Percentiles rank a stretch among this genome's conserved stretches.
phyloP scores from a whole-genome alignment of 306 rosid species.

The Cicer chorassanicum region DNA sequence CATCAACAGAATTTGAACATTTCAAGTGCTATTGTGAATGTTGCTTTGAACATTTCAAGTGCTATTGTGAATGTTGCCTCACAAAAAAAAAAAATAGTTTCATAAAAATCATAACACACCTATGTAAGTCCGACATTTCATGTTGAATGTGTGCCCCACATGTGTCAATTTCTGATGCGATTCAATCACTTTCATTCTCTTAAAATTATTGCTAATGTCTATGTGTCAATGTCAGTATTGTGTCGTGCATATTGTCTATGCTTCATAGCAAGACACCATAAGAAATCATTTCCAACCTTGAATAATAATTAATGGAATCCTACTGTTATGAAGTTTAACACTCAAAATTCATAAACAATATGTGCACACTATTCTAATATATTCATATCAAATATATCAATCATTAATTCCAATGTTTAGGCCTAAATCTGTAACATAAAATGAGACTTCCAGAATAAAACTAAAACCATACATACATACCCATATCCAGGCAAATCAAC shows the following conservation, averaged over 20 bases:
- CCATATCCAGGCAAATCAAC: constrained; percentile 99
- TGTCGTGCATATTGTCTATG: no score
- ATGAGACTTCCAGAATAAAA: neutral
- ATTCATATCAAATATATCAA: constrained; percentile 13
- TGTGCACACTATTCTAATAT: neutral
- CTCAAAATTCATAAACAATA: constrained; percentile 31
- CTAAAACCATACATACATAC: constrained; percentile 49
- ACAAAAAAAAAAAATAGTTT: neutral
- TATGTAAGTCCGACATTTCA: no score
- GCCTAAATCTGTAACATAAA: neutral
- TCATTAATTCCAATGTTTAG: neutral
- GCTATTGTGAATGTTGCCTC: neutral
- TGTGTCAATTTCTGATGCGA: no score
- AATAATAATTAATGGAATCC: neutral
- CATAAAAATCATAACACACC: neutral
- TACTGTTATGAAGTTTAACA: neutral
- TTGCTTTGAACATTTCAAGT: neutral
- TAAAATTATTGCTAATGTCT: no score
- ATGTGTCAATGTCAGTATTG: no score
- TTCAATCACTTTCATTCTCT: no score
- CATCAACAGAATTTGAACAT: constrained; percentile 4
- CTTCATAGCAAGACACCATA: neutral
- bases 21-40: constrained; percentile 12
- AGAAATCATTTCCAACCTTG: constrained; percentile 9
- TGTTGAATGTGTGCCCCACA: no score